Evolutionary conservation across 331 rosid genomes (phyloP).

Genomic region (Dryas integrifolia): DNA sequence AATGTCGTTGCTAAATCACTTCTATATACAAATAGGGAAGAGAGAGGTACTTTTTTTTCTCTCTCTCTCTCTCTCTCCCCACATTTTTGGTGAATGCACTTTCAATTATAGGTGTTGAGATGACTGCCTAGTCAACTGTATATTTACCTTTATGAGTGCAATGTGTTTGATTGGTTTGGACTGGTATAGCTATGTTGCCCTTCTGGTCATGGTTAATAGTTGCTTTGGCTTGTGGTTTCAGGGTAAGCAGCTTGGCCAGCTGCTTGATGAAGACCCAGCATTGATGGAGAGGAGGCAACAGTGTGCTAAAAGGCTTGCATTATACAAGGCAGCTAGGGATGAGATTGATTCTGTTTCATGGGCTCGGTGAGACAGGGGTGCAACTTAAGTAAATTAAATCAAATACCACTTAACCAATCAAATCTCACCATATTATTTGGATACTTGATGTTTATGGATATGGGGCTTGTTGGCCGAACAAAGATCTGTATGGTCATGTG

Average conservation of each 20-base stretch:
- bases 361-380: constrained; percentile 47
- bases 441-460: too few relatives aligned
- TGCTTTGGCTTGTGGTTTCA: constrained; percentile 28
- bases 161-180: not conserved
- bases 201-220: not conserved
- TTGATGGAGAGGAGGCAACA: constrained; percentile 90
- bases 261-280: constrained; percentile 92
- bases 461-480: too few relatives aligned
- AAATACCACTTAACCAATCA: too few relatives aligned
- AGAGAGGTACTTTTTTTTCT: constrained; percentile 65
- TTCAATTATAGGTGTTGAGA: not conserved
- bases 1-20: constrained; percentile 68
- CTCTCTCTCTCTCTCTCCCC: not conserved
- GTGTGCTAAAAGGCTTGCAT: constrained; percentile 79
- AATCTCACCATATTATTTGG: too few relatives aligned
- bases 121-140: too few relatives aligned
- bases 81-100: too few relatives aligned
- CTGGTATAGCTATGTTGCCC: not conserved
- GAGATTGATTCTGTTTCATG: constrained; percentile 91
- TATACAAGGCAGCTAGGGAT: constrained; percentile 90
- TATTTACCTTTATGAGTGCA: too few relatives aligned
- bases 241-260: constrained; percentile 65
- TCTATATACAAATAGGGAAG: constrained; percentile 76
- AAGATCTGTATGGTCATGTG: too few relatives aligned
- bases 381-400: too few relatives aligned